Evolutionary conservation across 2,329 filamentous ascomycete species (phyloP).

Genomic region (Pestalotiopsis sp.): DNA sequence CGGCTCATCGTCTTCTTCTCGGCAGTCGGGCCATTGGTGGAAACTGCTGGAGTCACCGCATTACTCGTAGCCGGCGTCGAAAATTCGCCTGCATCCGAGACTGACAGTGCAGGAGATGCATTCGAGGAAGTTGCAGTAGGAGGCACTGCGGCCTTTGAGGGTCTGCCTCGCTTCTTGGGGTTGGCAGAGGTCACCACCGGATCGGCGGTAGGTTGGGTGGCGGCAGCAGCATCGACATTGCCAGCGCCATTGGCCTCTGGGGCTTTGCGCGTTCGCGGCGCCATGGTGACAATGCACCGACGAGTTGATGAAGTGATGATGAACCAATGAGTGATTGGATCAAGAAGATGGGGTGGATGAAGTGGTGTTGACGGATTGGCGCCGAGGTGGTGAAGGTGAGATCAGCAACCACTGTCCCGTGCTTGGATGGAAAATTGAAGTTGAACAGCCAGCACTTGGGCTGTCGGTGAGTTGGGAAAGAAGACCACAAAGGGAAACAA

Average conservation of each 20-base stretch:
- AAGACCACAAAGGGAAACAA: neutral
- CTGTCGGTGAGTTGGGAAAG: neutral
- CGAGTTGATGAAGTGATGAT: neutral
- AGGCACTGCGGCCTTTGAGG: constrained; percentile 23
- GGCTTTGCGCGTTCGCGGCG: constrained; percentile 23
- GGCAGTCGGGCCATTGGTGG: constrained; percentile 18
- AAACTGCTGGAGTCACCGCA: constrained; percentile 37
- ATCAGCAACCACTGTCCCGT: neutral
- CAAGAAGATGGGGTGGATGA: neutral
- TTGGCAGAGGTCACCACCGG: constrained; percentile 1
- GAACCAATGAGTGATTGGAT: neutral
- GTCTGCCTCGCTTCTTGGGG: constrained; percentile 29
- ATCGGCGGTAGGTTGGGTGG: neutral
- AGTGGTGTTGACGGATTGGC: neutral
- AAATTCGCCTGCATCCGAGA: constrained; percentile 35
- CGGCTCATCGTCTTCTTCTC: constrained; percentile 19
- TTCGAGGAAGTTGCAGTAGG: constrained; percentile 34
- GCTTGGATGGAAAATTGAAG: neutral
- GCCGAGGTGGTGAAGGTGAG: neutral
- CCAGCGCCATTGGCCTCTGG: constrained; percentile 10
- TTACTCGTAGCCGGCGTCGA: constrained; percentile 45
- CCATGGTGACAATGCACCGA: constrained; percentile 18
- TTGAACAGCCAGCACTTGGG: no score
- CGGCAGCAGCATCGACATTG: neutral
- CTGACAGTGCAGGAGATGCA: constrained; percentile 29